phyloP scores from a whole-genome alignment of 345 rosid genomes.

The Dipteronia sinensis region DNA sequence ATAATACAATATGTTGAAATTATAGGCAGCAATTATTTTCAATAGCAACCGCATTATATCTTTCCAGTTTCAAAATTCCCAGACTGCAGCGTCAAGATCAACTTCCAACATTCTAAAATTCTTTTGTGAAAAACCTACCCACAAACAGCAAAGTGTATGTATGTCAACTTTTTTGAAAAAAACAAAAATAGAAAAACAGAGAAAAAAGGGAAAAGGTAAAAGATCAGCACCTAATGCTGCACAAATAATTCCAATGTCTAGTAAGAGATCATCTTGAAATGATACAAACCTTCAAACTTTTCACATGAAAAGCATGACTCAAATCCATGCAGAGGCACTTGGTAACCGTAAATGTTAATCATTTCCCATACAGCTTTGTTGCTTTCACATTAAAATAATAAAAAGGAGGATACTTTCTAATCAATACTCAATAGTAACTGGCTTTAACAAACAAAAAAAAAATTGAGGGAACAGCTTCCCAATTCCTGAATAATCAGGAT shows the following conservation, averaged over 20 bases:
- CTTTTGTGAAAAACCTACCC: background rate
- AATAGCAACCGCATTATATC: background rate
- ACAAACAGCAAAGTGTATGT: background rate
- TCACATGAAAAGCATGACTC: background rate
- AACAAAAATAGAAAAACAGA: background rate
- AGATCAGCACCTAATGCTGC: background rate
- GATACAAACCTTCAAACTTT: constrained; percentile 6
- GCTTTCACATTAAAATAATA: background rate
- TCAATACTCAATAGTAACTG: background rate
- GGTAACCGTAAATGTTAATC: background rate
- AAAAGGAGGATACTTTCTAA: background rate
- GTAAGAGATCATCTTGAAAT: background rate
- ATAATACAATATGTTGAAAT: background rate
- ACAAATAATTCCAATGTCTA: background rate
- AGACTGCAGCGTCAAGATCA: background rate
- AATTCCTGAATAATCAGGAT: background rate
- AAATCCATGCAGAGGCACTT: background rate
- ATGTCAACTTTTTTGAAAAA: background rate
- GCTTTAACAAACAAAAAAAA: too few relatives aligned
- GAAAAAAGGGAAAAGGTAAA: background rate
- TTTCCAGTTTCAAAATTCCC: background rate
- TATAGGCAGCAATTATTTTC: background rate
- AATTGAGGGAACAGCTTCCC: background rate
- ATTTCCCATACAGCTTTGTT: background rate
- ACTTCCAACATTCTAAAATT: background rate